Evolutionary conservation across 495 filamentous ascomycete species (phyloP), one percentile per base, ranked within the genome.

Genomic region (Pyronema omphalodes): DNA sequence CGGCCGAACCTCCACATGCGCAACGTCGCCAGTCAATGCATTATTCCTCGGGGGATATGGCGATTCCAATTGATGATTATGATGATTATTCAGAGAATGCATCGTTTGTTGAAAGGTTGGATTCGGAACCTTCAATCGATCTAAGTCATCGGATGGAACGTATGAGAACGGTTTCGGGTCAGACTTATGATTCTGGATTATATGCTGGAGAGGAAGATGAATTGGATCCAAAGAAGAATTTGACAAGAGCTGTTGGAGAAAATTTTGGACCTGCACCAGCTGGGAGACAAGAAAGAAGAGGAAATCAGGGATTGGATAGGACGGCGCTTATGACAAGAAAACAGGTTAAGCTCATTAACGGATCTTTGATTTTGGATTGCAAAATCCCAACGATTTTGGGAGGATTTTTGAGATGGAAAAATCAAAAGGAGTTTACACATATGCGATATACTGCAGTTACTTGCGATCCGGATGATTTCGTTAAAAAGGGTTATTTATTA

Each of bases 371-470:
- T 52, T 72, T 99, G 14, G 93, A 99, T 71, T 96, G 93, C 74
- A 96, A 96, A 67, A 96, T 99, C 48, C 93, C 93, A 0, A 95
- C 93, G 0, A 99, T 95, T 60, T 73, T 96, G 7, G 88, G 96
- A 72, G 88, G 83, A 61, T 96, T 96, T 68, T 71, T 96, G 45
- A 93, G 93, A 0, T 76, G 88, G 35, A 76, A 88, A 23, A 87
- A 96, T 66, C 88, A 93, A 57, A 77, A 85, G 47, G 93, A 99
- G 67, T 99, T 96, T 66, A 99, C 93, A 0, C 89, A 99, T 66
- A 96, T 96, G 93, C 83, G 93, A n/a, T 99, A 99, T 64, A 96
- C 93, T 34, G 93, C 93, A n/a, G 91, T 94, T 37, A 99, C 93
- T 1, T 95, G 89, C 63, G 93, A 99, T 65, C 93, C 93, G 0